phyloP scores from a whole-genome alignment of 176 grass and related monocot genomes.

The Musa troglodytarum region DNA sequence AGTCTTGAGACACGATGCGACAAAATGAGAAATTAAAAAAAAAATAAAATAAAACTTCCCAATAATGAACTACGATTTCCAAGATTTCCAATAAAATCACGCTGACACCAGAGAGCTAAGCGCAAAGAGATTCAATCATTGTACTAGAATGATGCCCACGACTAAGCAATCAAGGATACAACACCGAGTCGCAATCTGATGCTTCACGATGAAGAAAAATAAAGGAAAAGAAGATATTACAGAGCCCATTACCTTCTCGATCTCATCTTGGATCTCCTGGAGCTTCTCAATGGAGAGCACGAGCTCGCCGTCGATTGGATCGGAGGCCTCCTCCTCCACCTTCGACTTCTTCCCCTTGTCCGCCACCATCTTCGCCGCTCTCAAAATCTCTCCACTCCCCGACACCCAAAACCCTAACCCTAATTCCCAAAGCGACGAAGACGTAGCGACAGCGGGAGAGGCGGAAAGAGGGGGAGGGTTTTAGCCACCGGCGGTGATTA shows the following conservation, averaged over 20 bases:
- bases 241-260: conserved; percentile 11
- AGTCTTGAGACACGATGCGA: too few relatives aligned
- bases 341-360: conserved; percentile 23
- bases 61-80: too few relatives aligned
- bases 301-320: conserved; percentile 13
- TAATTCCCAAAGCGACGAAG: not conserved
- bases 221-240: not conserved
- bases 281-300: conserved; percentile 19
- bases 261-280: conserved; percentile 21
- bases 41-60: too few relatives aligned
- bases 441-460: not conserved
- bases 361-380: conserved; percentile 4
- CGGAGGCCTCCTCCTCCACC: conserved; percentile 12
- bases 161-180: too few relatives aligned
- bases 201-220: not conserved
- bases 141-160: too few relatives aligned
- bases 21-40: too few relatives aligned
- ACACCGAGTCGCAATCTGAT: too few relatives aligned
- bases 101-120: too few relatives aligned
- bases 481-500: conserved; percentile 7
- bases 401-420: not conserved
- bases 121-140: too few relatives aligned
- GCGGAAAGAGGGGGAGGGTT: not conserved
- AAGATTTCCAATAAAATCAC: too few relatives aligned
- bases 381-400: not conserved